phyloP scores from a whole-genome alignment of 1,139 yeast genomes.

The Wickerhamomyces sp. region DNA sequence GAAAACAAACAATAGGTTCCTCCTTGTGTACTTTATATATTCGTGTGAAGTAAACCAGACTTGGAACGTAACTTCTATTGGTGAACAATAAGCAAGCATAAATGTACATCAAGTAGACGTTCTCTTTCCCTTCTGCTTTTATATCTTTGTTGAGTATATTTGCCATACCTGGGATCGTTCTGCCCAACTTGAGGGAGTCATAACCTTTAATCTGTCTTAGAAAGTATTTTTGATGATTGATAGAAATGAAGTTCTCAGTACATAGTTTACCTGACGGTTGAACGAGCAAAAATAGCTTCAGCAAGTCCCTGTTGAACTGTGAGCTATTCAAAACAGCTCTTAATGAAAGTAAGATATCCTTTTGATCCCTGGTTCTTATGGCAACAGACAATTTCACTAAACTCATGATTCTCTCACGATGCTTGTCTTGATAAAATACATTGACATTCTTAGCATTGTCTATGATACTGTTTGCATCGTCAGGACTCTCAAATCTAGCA shows the following conservation, averaged over 20 bases:
- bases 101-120: conserved; percentile 67
- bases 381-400: conserved; percentile 66
- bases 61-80: conserved; percentile 78
- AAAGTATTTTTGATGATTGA: conserved; percentile 85
- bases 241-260: conserved; percentile 59
- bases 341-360: conserved; percentile 47
- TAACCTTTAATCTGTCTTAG: conserved; percentile 85
- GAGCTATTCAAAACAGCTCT: conserved; percentile 60
- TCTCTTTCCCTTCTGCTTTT: conserved; percentile 43
- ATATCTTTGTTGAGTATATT: conserved; percentile 49
- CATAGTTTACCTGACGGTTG: conserved; percentile 59
- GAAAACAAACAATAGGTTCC: conserved; percentile 75
- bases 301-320: conserved; percentile 70
- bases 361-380: conserved; percentile 47
- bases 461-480: conserved; percentile 65
- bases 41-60: conserved; percentile 62
- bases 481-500: conserved; percentile 57
- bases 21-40: conserved; percentile 57
- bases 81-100: conserved; percentile 79
- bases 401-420: conserved; percentile 51
- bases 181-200: conserved; percentile 57
- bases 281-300: conserved; percentile 62
- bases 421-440: conserved; percentile 63
- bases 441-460: conserved; percentile 73
- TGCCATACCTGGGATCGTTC: conserved; percentile 72